Evolutionary conservation across 768 basidiomycete genomes (phyloP).

Genomic region (Leccinum broughii): DNA sequence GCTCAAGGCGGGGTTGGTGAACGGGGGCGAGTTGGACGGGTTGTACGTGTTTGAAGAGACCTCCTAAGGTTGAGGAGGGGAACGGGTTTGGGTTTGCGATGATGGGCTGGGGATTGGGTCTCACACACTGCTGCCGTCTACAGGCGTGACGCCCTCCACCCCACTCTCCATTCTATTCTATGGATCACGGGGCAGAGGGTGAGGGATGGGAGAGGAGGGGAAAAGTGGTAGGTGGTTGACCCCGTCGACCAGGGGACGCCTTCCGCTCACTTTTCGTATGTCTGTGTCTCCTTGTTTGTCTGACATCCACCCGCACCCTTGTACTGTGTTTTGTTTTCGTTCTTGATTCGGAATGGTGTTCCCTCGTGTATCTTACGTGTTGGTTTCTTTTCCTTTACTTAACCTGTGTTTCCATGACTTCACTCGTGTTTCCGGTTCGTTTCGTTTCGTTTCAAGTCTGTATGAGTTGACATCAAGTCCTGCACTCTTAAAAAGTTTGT

Average conservation of each 20-base stretch:
- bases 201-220: background rate
- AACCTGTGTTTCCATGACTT: too few relatives aligned
- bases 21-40: slow-evolving; percentile 33
- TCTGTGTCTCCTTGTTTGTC: background rate
- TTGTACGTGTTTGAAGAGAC: slow-evolving; percentile 33
- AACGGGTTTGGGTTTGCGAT: background rate
- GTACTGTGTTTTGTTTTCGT: background rate
- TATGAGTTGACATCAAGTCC: too few relatives aligned
- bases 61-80: slow-evolving; percentile 1
- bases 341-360: background rate
- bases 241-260: background rate
- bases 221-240: background rate
- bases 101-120: background rate
- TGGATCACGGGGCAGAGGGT: background rate
- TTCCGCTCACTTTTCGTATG: background rate
- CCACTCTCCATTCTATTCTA: background rate
- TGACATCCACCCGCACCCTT: background rate
- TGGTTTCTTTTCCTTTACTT: background rate
- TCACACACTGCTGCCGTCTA: background rate
- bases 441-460: too few relatives aligned
- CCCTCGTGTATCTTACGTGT: background rate
- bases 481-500: too few relatives aligned
- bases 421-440: too few relatives aligned
- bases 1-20: slow-evolving; percentile 31
- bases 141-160: background rate